Percentiles rank a stretch among this genome's conserved stretches.
Conservation (phyloP, 345 rosid species). For the Eucalyptus curtisii region DNA sequence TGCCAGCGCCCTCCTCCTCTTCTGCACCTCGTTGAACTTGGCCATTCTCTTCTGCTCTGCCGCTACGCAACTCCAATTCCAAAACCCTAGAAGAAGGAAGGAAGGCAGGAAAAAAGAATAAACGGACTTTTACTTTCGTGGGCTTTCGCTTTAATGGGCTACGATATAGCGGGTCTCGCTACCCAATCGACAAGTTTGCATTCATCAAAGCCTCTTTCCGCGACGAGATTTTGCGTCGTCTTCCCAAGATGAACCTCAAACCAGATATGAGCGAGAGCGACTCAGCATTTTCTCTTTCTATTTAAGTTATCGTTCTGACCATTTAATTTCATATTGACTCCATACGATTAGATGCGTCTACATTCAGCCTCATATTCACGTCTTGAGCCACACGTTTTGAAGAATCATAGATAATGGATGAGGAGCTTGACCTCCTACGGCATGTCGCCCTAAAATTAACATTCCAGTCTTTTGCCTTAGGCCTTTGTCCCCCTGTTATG, state of each 20-base stretch:
- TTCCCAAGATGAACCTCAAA: not conserved
- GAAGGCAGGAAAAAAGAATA: not conserved
- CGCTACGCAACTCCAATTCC: not conserved
- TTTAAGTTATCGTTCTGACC: not conserved
- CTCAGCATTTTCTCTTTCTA: not conserved
- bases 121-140: not conserved
- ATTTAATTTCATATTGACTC: not conserved
- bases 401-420: not conserved
- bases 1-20: constrained; percentile 49
- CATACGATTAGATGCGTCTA: not conserved
- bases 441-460: not conserved
- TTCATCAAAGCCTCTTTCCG: not conserved
- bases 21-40: constrained; percentile 71
- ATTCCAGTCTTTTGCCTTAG: not conserved
- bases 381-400: not conserved
- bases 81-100: not conserved
- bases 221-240: not conserved
- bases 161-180: not conserved
- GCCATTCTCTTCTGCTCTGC: constrained; percentile 34
- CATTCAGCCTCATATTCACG: not conserved
- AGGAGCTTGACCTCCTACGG: not conserved
- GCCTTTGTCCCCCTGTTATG: not conserved
- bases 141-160: not conserved
- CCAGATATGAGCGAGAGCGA: not conserved
- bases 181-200: not conserved